Conservation (phyloP, 2,329 filamentous ascomycete species). For the Arthrocladium fulminans region DNA sequence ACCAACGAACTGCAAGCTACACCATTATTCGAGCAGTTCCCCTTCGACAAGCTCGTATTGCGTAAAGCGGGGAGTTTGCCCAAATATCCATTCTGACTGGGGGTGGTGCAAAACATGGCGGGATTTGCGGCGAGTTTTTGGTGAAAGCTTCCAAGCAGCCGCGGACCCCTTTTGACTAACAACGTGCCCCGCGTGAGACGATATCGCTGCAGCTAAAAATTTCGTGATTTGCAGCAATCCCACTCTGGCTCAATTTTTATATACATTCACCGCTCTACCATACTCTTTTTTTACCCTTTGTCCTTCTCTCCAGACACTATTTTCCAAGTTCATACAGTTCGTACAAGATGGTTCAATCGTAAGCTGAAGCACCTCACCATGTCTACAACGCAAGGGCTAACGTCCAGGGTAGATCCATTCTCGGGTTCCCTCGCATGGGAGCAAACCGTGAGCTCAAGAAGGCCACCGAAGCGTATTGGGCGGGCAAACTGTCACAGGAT, state of each 20-base stretch:
- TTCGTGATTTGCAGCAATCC: not conserved
- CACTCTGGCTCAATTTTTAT: not conserved
- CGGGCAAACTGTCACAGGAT: conserved; percentile 81
- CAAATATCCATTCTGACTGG: too few relatives aligned
- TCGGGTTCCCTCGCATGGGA: conserved; percentile 99
- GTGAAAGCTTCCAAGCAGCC: too few relatives aligned
- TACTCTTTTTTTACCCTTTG: too few relatives aligned
- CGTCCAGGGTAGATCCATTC: conserved; percentile 53
- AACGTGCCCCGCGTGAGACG: not conserved
- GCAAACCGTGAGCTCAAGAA: conserved; percentile 99
- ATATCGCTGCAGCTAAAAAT: not conserved
- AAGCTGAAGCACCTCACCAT: conserved; percentile 26
- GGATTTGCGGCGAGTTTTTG: not conserved
- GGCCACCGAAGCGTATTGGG: conserved; percentile 98
- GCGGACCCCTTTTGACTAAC: too few relatives aligned
- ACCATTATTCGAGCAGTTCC: too few relatives aligned
- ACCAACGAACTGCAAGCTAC: too few relatives aligned
- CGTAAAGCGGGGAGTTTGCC: too few relatives aligned
- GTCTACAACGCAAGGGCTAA: conserved; percentile 10
- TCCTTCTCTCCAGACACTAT: not conserved
- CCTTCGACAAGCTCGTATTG: too few relatives aligned
- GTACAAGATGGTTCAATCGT: conserved; percentile 50
- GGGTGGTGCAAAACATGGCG: too few relatives aligned
- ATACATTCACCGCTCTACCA: not conserved
- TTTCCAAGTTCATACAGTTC: not conserved